Percentiles rank a stretch among this genome's conserved stretches.
phyloP scores from a whole-genome alignment of 768 basidiomycete genomes.

The Scleroderma bovista region DNA sequence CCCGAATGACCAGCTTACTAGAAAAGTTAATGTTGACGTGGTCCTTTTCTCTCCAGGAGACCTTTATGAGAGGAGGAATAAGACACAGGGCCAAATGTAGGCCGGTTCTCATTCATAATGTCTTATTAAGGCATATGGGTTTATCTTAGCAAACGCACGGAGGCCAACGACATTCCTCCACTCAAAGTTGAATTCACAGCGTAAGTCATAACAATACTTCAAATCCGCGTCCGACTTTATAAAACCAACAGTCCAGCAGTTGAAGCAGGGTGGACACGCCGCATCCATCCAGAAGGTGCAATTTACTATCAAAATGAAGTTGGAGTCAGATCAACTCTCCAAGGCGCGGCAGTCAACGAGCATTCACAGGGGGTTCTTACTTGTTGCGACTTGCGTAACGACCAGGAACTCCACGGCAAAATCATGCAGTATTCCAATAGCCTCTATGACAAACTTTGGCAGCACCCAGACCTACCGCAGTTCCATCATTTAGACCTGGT shows the following conservation, averaged over 20 bases:
- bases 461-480: neutral
- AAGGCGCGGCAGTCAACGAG: neutral
- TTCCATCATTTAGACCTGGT: neutral
- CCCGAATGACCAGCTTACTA: no score
- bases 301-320: conserved; percentile 46
- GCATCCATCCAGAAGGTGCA: conserved; percentile 48
- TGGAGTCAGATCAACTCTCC: conserved; percentile 26
- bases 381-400: neutral
- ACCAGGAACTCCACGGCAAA: neutral
- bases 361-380: neutral
- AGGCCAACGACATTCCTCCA: no score
- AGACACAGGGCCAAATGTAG: no score
- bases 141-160: no score
- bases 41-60: conserved; percentile 46
- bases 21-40: no score
- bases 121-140: no score
- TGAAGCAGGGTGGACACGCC: neutral
- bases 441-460: neutral
- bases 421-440: neutral
- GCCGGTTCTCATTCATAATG: no score
- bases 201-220: no score
- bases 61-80: conserved; percentile 29
- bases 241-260: no score
- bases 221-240: no score
- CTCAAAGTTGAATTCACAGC: no score